Conservation (phyloP, 1,284 basidiomycete genomes). For the Rhodofomes roseus region DNA sequence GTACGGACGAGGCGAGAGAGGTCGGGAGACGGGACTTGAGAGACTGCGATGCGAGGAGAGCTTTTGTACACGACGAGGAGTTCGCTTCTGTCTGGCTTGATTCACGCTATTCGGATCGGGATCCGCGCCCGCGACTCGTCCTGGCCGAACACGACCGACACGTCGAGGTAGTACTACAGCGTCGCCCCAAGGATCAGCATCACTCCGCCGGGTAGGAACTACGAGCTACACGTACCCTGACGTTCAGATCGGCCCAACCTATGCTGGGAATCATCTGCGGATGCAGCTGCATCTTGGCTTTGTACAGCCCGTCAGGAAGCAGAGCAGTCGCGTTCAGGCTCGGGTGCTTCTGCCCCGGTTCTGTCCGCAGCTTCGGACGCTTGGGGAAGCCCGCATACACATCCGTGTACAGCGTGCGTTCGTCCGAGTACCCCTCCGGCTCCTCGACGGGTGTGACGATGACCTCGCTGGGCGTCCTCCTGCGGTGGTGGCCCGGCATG, state of each 20-base stretch:
- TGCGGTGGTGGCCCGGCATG: not conserved
- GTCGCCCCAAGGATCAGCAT: not conserved
- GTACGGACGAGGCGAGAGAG: no score
- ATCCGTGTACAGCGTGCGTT: slow-evolving; percentile 47
- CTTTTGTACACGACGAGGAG: not conserved
- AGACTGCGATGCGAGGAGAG: not conserved
- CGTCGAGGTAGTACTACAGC: slow-evolving; percentile 62
- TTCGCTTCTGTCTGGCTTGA: not conserved
- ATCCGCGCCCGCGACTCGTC: slow-evolving; percentile 58
- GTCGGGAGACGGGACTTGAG: not conserved
- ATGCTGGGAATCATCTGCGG: slow-evolving; percentile 61
- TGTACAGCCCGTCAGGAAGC: slow-evolving; percentile 64
- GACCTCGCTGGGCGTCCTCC: not conserved
- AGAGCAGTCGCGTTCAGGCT: slow-evolving; percentile 41
- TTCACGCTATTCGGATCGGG: slow-evolving; percentile 46
- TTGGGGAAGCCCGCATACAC: slow-evolving; percentile 67
- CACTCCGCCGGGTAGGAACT: no score
- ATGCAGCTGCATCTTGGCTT: slow-evolving; percentile 49
- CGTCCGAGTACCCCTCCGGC: slow-evolving; percentile 39
- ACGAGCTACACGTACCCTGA: slow-evolving; percentile 49
- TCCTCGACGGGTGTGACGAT: slow-evolving; percentile 16
- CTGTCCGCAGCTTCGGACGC: slow-evolving; percentile 45
- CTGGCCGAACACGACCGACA: slow-evolving; percentile 59
- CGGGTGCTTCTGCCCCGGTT: slow-evolving; percentile 36
- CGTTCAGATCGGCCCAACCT: slow-evolving; percentile 59